These are phyloP conservation scores for Aspergillus proliferans DNA, from an alignment of 2,329 filamentous ascomycete species.

Conservation along the genomic window DNA sequence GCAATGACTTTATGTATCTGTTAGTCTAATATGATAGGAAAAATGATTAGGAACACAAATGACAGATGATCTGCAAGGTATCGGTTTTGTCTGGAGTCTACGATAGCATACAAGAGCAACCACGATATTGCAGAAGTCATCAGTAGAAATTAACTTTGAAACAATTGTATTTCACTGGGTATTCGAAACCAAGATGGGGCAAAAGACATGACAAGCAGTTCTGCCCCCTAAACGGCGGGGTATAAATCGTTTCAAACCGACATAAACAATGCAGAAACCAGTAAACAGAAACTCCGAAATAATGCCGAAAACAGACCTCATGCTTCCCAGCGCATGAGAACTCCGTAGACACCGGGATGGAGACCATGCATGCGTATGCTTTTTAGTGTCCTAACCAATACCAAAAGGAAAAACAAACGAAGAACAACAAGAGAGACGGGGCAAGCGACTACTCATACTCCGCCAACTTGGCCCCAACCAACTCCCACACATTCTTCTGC, in stretches of 20 bases:
- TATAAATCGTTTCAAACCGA: constrained; percentile 1
- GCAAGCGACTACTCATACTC: constrained; percentile 26
- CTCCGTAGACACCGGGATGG: constrained; percentile 11
- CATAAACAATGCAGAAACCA: constrained; percentile 1
- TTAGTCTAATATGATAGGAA: too few species aligned
- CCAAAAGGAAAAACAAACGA: background rate
- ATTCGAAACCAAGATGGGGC: background rate
- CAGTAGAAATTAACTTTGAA: background rate
- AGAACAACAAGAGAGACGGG: background rate
- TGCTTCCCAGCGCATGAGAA: constrained; percentile 4
- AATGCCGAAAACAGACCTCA: background rate
- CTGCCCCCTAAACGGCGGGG: constrained; percentile 6
- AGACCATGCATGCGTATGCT: constrained; percentile 1
- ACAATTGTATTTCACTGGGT: background rate
- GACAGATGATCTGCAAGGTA: background rate
- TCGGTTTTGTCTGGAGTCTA: background rate
- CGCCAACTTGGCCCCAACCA: constrained; percentile 52
- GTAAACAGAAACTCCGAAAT: background rate
- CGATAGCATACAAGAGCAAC: too few species aligned
- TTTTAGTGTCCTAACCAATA: too few species aligned
- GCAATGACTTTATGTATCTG: too few species aligned
- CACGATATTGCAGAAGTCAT: too few species aligned
- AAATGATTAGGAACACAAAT: too few species aligned
- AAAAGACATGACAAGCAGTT: background rate
- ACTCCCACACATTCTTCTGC: constrained; percentile 52